These are phyloP conservation scores for Gymnopilus junonius DNA, from an alignment of 768 basidiomycete species.

Conservation along the genomic window DNA sequence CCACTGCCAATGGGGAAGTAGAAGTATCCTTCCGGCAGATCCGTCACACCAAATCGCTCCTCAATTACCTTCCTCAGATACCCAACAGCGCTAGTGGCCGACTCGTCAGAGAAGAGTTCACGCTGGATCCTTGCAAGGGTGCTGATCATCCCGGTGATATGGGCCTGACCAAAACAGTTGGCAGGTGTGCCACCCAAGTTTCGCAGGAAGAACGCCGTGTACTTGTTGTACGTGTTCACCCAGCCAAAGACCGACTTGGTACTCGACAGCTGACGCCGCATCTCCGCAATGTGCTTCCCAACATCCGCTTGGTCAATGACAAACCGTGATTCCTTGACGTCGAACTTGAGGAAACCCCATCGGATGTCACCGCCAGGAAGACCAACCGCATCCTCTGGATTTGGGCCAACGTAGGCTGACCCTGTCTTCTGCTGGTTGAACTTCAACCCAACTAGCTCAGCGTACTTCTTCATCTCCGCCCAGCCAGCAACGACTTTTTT, in stretches of 20 bases:
- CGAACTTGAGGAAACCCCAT: conserved; percentile 46
- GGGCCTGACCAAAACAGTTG: conserved; percentile 34
- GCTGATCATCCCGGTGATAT: conserved; percentile 35
- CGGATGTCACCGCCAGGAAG: conserved; percentile 40
- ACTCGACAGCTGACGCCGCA: conserved; percentile 37
- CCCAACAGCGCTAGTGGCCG: conserved; percentile 23
- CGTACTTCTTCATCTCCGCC: conserved; percentile 45
- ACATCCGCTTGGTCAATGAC: conserved; percentile 41
- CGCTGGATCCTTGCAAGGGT: conserved; percentile 38
- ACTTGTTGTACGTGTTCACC: conserved; percentile 43
- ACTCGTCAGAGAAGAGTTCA: conserved; percentile 31
- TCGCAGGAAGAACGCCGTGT: conserved; percentile 40
- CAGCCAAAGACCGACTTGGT: conserved; percentile 44
- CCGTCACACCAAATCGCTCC: conserved; percentile 34
- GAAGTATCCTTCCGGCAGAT: conserved; percentile 46
- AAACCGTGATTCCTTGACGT: conserved; percentile 32
- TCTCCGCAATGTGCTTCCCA: conserved; percentile 39
- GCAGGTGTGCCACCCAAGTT: conserved; percentile 40
- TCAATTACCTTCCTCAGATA: conserved; percentile 32
- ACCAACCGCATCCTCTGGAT: background rate
- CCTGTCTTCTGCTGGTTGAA: conserved; percentile 49
- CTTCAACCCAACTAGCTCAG: conserved; percentile 41
- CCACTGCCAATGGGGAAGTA: conserved; percentile 44
- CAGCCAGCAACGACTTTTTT: conserved; percentile 39
- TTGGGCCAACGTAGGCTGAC: conserved; percentile 36